Evolutionary conservation across 2,329 filamentous ascomycete genomes (phyloP), one percentile per base, ranked within the genome.

Genomic region (Penicillium sp.): DNA sequence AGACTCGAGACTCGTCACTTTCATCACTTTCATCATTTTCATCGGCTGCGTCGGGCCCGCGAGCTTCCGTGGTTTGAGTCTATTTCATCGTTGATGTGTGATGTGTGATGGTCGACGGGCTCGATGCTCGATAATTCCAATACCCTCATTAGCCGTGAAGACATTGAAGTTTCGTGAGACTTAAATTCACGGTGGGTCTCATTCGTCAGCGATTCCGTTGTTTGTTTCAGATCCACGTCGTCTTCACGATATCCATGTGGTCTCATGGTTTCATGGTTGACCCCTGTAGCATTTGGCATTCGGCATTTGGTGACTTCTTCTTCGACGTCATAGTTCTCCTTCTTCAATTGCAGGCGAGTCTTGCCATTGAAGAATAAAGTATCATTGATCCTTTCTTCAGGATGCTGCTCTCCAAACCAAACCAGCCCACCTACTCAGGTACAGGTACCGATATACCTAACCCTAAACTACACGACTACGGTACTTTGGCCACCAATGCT

Each of bases 181-280:
- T 27, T 27, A 11, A 23, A 32, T n/a, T 36, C 14, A 16, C 22
- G 24, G 51, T 51, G 51, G 51, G 45, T 43, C 51, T 24, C 22
- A 41, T 31, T 51, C 48, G 48, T 51, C 48, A 53, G 45, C 48
- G 13, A 43, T 48, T 51, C 42, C 44, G 32, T 38, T 18, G 18
- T 4, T 45, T 24, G 41, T 45, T 44, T 45, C 42, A 49, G 16
- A 41, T 44, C 11, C 36, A 44, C 37, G 35, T 16, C 18, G 14
- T 34, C 31, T 34, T 34, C 6, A 18, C 16, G 14, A 16, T 7
- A 32, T 14, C 16, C 16, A 34, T 10, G 8, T 18, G 31, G 31
- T 18, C 16, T 31, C 29, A 31, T 31, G 6, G 29, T 16, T 34
- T 26, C 24, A 26, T 26, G 24, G 24, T n/a, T n/a, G n/a, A n/a